Evolutionary conservation across 78 protist species (phyloP), one percentile per base, ranked within the genome.

Genomic region (Chrysochromulina tobinii): DNA sequence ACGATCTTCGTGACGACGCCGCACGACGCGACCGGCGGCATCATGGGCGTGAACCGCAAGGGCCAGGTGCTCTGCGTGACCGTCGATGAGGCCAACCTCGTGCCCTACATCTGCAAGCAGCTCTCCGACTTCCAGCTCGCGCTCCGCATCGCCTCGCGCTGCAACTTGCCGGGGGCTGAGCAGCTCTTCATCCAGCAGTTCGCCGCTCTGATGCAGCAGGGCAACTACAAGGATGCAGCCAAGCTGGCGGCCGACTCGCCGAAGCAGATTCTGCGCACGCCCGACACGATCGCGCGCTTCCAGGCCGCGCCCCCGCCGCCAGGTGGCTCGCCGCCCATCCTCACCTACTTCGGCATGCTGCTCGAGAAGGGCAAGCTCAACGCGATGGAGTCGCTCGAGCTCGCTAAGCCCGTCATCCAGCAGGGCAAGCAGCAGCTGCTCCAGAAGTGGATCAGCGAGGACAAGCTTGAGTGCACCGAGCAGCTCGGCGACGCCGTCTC

Each of bases 381-480:
- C 96, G 55, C 68, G 57, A 18, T 81, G 85, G 99, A 99, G 95
- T 93, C 99, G 7, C 18, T 99, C 18, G 99, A 98, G 92, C 97
- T 99, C 54, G 97, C 96, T 67, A 88, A 96, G 57, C 98, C 97
- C 61, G 97, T 99, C 23, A 84, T 99, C 23, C 98, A 95, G 93
- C 97, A 97, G 79, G 92, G 97, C 81, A 94, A 91, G 89, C 75
- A 73, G 54, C 89, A 59, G 64, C 95, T 97, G 72, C 95, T 98
- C 88, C 96, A 98, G 91, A 89, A 96, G 92, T 98, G 98, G 99
- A 77, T 99, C 88, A 73, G 94, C 27, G 99, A 99, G 95, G 97
- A 98, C 93, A 99, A 98, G 91, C 93, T 99, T 27, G 99, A 97
- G 79, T 96, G 98, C 95, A 87, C 97, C 17, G 99, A 99, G 94